Evolutionary conservation across 371 early-diverging fungal genomes (phyloP), one percentile per base, ranked within the genome.

Genomic region (Rhizopus sp.): DNA sequence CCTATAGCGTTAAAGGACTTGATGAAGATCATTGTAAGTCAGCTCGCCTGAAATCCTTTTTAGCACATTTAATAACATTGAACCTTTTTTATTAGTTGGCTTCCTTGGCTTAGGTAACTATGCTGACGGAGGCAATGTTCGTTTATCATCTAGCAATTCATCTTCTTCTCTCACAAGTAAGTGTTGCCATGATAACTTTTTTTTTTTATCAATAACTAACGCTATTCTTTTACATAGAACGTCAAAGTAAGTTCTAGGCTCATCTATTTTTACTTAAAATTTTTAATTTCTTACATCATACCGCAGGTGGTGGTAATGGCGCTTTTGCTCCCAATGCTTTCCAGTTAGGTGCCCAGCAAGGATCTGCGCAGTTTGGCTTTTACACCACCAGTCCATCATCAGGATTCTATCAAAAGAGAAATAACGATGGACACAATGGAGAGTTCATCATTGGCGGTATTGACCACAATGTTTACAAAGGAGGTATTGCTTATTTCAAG

Each of bases 371-470:
- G 42, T 76, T 76, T 38, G 69, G 77, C 39, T 64, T 70, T 55
- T 55, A 64, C 4, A 54, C 67, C 1, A 32, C 55, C 7, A 40
- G 47, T 17, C 30, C 37, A 7, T 23, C 23, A 23, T 48, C 37
- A 34, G 71, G 77, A 5, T 72, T 73, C 48, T 68, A 67, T 42
- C 59, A 62, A 46, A 77, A 77, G 57, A 57, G 48, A 77, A 68
- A 50, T 60, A 68, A 34, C 59, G 61, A 68, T 46, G 57, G 40
- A 15, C 53, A 66, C 31, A 63, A 74, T 3, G 78, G 60, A 30
- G 66, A 74, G 44, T 77, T 77, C 41, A 72, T 77, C 32, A 68
- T 77, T 53, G 78, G 78, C 37, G 78, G 78, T 41, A 50, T 78
- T 44, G 78, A 78, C 45, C 78, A 74, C 47, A 50, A 59, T 10